phyloP scores from a whole-genome alignment of 306 rosid genomes.

The Malus sylvestris region DNA sequence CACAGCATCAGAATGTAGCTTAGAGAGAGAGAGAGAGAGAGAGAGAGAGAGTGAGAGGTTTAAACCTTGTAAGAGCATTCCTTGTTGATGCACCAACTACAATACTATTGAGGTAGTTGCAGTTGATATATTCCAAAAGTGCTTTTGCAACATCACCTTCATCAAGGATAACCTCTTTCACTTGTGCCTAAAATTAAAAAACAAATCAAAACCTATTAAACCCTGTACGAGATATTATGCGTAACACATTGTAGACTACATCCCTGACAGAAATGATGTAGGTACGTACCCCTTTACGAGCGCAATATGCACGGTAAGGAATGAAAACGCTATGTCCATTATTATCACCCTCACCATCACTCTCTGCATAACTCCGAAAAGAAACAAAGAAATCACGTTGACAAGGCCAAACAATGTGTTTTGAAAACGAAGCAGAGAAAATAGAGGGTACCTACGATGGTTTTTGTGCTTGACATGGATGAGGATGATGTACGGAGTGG shows the following conservation, averaged over 20 bases:
- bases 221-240: background rate
- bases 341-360: slow-evolving; percentile 31
- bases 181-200: slow-evolving; percentile 31
- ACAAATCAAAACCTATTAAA: background rate
- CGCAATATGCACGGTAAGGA: slow-evolving; percentile 48
- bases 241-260: background rate
- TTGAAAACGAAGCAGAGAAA: background rate
- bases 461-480: slow-evolving; percentile 59
- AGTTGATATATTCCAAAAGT: slow-evolving; percentile 39
- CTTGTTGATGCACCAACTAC: slow-evolving; percentile 68
- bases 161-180: slow-evolving; percentile 66
- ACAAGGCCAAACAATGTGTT: background rate
- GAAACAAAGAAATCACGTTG: background rate
- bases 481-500: slow-evolving; percentile 42
- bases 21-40: background rate
- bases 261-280: background rate
- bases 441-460: slow-evolving; percentile 68
- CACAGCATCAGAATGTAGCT: background rate
- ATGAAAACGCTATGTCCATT: slow-evolving; percentile 39
- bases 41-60: slow-evolving; percentile 9
- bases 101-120: slow-evolving; percentile 41
- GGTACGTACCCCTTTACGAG: slow-evolving; percentile 55
- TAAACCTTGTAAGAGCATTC: slow-evolving; percentile 57
- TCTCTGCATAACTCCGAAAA: slow-evolving; percentile 31
- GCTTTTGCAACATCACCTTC: slow-evolving; percentile 56